Conservation (phyloP, 441 rosid genomes). For the Euphorbia corollata region DNA sequence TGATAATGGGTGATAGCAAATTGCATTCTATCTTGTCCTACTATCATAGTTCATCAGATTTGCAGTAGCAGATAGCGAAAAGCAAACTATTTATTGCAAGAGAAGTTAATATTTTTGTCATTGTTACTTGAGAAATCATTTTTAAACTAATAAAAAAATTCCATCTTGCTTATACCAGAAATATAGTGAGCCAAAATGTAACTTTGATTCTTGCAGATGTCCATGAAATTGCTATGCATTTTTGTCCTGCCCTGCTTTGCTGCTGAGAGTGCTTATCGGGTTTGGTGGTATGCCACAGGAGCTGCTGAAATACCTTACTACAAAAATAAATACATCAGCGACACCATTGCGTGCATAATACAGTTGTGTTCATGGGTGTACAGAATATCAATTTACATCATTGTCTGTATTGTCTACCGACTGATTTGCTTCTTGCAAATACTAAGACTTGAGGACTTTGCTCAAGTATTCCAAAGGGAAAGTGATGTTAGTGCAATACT, state of each 20-base stretch:
- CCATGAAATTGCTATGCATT: constrained; percentile 53
- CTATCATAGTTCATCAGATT: not conserved
- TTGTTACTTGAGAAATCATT: not conserved
- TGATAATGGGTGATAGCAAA: too few relatives aligned
- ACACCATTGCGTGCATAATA: constrained; percentile 46
- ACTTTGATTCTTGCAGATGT: constrained; percentile 42
- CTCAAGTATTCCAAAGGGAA: constrained; percentile 57
- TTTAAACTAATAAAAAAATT: not conserved
- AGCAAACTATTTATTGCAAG: not conserved
- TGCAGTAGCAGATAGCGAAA: not conserved
- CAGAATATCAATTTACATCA: constrained; percentile 53
- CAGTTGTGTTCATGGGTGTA: constrained; percentile 80
- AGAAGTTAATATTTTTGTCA: too few relatives aligned
- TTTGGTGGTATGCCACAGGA: constrained; percentile 87
- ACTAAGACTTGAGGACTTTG: constrained; percentile 65
- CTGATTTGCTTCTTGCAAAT: constrained; percentile 62
- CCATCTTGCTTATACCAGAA: not conserved
- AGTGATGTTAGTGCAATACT: constrained; percentile 57
- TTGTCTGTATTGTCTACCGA: constrained; percentile 63
- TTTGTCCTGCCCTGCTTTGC: constrained; percentile 72
- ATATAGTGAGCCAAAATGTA: not conserved
- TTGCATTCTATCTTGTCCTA: too few relatives aligned
- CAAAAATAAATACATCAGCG: constrained; percentile 40
- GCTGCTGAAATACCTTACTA: constrained; percentile 49
- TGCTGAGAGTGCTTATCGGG: constrained; percentile 55